Percentiles rank a stretch among this genome's conserved stretches.
phyloP scores from a whole-genome alignment of 306 rosid species.

The Mimosa bimucronata region DNA sequence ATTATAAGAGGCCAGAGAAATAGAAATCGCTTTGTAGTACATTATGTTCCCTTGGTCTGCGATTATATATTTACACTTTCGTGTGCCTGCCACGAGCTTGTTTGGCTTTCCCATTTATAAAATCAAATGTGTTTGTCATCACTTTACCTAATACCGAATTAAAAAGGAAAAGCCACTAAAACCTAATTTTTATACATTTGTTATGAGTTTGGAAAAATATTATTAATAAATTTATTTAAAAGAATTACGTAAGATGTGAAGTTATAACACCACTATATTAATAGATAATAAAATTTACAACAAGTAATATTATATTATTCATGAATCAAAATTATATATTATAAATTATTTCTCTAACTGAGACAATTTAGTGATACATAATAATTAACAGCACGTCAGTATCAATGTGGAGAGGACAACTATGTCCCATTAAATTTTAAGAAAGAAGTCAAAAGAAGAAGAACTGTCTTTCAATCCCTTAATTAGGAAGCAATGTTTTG shows the following conservation, averaged over 20 bases:
- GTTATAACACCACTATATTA: too few species aligned
- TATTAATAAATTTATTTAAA: too few species aligned
- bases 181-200: not conserved
- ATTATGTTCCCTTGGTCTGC: not conserved
- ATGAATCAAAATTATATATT: too few species aligned
- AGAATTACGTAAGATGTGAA: too few species aligned
- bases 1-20: not conserved
- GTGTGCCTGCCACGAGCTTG: not conserved
- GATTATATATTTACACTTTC: not conserved
- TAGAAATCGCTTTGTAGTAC: not conserved
- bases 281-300: too few species aligned
- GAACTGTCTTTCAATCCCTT: not conserved
- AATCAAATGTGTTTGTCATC: not conserved
- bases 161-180: not conserved
- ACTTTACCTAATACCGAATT: not conserved
- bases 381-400: not conserved
- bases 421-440: not conserved
- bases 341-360: too few species aligned
- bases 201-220: too few species aligned
- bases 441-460: not conserved
- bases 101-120: not conserved
- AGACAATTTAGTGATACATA: too few species aligned
- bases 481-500: not conserved
- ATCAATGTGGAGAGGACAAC: not conserved
- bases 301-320: too few species aligned